Conservation (phyloP, 139 green algal species). For the Tetradesmus obliquus region DNA sequence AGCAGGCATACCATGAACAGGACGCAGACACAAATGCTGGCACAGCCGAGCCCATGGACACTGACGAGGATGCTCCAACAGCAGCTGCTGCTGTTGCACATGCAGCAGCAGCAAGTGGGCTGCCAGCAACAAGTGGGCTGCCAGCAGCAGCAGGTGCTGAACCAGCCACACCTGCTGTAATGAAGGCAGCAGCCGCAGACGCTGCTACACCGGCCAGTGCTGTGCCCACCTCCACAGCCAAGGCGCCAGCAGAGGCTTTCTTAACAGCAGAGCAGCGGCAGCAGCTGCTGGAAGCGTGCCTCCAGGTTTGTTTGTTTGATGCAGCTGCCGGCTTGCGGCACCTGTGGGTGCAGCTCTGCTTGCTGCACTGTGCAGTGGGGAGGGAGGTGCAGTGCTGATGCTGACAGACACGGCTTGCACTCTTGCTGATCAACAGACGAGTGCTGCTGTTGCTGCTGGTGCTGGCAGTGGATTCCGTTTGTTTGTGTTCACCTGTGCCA, state of each 20-base stretch:
- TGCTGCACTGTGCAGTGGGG: too few relatives aligned
- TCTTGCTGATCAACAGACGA: background rate
- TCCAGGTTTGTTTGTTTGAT: constrained; percentile 7
- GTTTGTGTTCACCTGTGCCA: too few relatives aligned
- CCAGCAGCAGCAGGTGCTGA: background rate
- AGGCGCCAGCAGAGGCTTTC: background rate
- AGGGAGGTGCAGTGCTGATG: too few relatives aligned
- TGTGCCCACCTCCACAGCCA: background rate
- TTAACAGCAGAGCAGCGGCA: background rate
- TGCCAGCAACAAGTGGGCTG: background rate
- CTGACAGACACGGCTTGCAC: too few relatives aligned
- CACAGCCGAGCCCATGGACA: background rate
- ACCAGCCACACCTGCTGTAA: background rate
- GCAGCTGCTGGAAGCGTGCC: constrained; percentile 36
- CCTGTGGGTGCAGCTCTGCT: background rate
- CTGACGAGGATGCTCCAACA: background rate
- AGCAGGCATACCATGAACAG: background rate
- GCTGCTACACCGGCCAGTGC: background rate
- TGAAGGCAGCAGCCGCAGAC: background rate
- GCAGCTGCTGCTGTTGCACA: background rate
- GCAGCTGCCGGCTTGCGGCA: background rate
- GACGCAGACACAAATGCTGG: background rate
- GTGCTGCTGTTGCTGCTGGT: too few relatives aligned
- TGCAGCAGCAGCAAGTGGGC: background rate
- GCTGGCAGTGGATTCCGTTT: too few relatives aligned